Conservation (phyloP, 2,329 filamentous ascomycete species). For the Ascocoryne sarcoides region DNA sequence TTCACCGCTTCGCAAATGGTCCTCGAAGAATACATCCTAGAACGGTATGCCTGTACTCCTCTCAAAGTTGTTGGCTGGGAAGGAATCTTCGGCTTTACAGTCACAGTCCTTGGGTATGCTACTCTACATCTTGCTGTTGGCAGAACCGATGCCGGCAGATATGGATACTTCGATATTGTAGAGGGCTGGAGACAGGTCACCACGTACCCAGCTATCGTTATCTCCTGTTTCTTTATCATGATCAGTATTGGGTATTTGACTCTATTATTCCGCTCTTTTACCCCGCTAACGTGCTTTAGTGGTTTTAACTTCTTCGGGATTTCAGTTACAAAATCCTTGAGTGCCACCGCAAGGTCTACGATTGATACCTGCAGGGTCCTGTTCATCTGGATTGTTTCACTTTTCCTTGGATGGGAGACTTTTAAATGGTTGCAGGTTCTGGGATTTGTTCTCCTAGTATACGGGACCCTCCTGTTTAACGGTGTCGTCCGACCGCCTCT, state of each 20-base stretch:
- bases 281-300: conserved; percentile 36
- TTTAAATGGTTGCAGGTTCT: conserved; percentile 96
- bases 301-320: conserved; percentile 99
- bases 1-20: conserved; percentile 97
- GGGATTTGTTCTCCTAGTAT: conserved; percentile 84
- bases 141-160: conserved; percentile 59
- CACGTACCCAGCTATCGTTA: conserved; percentile 57
- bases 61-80: conserved; percentile 94
- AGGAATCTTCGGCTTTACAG: conserved; percentile 77
- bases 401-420: conserved; percentile 89
- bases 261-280: neutral
- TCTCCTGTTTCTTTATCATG: conserved; percentile 88
- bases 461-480: conserved; percentile 95
- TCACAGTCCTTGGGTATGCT: conserved; percentile 72
- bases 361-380: conserved; percentile 96
- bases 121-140: conserved; percentile 73
- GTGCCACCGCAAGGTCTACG: conserved; percentile 85
- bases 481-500: conserved; percentile 81
- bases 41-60: conserved; percentile 62
- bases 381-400: conserved; percentile 95
- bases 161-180: conserved; percentile 83
- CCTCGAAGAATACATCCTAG: conserved; percentile 86
- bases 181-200: conserved; percentile 81
- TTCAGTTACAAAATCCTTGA: conserved; percentile 81
- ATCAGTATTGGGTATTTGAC: conserved; percentile 75